These are phyloP conservation scores for Nitzschia sp. DNA, from an alignment of 108 stramenopile species.

Conservation along the genomic window DNA sequence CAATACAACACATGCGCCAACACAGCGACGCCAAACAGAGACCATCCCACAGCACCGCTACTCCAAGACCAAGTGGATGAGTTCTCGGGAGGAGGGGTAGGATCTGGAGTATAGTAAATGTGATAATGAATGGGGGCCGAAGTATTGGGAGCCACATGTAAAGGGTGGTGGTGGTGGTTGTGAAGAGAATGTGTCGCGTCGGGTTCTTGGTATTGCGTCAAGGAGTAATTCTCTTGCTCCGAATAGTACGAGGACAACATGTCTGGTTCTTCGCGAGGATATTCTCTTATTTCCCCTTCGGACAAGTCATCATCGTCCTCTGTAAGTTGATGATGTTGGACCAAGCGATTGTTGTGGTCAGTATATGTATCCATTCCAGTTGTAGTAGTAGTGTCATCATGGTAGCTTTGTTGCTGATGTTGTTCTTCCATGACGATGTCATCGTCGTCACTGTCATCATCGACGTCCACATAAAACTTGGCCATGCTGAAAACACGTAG, in stretches of 20 bases:
- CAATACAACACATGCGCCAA: slow-evolving; percentile 16
- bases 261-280: neutral
- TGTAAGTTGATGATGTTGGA: too few relatives aligned
- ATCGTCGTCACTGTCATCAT: too few relatives aligned
- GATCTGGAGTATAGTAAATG: slow-evolving; percentile 15
- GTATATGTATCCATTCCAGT: too few relatives aligned
- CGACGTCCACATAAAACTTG: too few relatives aligned
- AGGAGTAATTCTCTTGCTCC: neutral
- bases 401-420: too few relatives aligned
- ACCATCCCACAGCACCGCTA: neutral
- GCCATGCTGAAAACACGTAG: too few relatives aligned
- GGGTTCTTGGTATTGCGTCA: neutral
- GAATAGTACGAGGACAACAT: too few relatives aligned
- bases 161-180: neutral
- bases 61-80: neutral
- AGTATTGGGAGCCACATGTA: neutral
- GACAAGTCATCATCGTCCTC: neutral
- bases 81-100: neutral
- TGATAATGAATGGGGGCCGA: slow-evolving; percentile 21
- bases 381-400: too few relatives aligned
- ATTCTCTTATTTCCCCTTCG: neutral
- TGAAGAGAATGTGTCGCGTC: neutral
- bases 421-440: too few relatives aligned
- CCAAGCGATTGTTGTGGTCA: too few relatives aligned
- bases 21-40: neutral